These are phyloP conservation scores for Penicillium corylophilum DNA, from an alignment of 2,329 filamentous ascomycete species.

Conservation along the genomic window DNA sequence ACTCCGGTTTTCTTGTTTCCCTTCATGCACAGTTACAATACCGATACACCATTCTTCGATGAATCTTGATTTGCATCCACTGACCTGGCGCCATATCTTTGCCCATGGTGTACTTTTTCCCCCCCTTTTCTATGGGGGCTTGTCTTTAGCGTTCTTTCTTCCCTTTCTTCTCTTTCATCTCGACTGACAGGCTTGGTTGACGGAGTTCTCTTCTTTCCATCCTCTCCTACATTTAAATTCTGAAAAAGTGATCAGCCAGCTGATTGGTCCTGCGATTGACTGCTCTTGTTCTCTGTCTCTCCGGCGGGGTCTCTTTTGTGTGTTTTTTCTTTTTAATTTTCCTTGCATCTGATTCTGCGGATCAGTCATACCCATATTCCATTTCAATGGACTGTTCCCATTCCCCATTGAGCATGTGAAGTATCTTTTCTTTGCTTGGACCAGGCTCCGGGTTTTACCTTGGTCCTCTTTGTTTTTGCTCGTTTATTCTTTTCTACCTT, in stretches of 20 bases:
- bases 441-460: conserved; percentile 26
- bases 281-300: conserved; percentile 8
- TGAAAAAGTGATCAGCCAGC: conserved; percentile 27
- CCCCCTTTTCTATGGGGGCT: conserved; percentile 20
- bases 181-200: conserved; percentile 30
- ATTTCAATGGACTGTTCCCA: conserved; percentile 19
- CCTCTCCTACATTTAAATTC: conserved; percentile 20
- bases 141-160: conserved; percentile 30
- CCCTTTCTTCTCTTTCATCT: conserved; percentile 18
- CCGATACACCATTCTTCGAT: conserved; percentile 14
- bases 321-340: conserved; percentile 14
- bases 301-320: conserved; percentile 5
- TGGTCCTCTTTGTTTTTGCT: conserved; percentile 15
- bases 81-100: conserved; percentile 16
- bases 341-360: conserved; percentile 29
- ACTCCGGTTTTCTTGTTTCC: conserved; percentile 9
- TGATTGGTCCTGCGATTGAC: conserved; percentile 19
- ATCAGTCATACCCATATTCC: conserved; percentile 24
- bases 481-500: conserved; percentile 12
- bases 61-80: conserved; percentile 18
- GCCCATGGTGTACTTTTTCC: conserved; percentile 17
- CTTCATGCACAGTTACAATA: conserved; percentile 21
- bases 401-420: conserved; percentile 11
- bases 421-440: conserved; percentile 7
- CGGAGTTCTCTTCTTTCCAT: conserved; percentile 25